Conservation (phyloP, 169 alveolate species). For the Plasmodium relictum region DNA sequence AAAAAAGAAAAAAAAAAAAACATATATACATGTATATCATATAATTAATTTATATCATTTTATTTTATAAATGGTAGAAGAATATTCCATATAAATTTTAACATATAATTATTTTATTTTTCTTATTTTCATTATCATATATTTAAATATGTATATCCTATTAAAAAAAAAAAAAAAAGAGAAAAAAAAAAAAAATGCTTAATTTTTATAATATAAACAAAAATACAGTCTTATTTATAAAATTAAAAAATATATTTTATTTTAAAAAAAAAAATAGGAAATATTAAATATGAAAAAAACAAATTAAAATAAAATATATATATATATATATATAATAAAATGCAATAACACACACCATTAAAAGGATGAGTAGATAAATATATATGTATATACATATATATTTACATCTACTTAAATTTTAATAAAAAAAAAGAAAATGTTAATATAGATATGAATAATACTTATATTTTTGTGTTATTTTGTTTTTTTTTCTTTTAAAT, state of each 20-base stretch:
- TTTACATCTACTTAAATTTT: no score
- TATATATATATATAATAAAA: neutral
- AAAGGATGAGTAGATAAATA: neutral
- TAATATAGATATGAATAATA: no score
- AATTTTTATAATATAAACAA: neutral
- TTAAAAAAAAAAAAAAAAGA: neutral
- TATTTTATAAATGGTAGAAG: no score
- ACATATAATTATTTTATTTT: neutral
- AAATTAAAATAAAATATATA: neutral
- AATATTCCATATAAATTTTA: no score
- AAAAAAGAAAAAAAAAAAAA: neutral
- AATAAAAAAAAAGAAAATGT: no score
- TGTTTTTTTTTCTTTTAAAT: no score
- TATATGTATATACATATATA: no score
- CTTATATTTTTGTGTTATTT: no score
- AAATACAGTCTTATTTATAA: neutral
- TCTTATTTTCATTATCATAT: neutral
- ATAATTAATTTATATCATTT: no score
- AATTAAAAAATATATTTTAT: no score
- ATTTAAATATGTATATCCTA: constrained; percentile 9
- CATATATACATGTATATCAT: no score
- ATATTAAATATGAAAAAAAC: neutral
- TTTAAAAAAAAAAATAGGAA: neutral
- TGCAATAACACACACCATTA: neutral
- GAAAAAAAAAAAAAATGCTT: constrained; percentile 11